Conservation (phyloP, 2,329 filamentous ascomycete genomes). For the Talaromyces sp. region DNA sequence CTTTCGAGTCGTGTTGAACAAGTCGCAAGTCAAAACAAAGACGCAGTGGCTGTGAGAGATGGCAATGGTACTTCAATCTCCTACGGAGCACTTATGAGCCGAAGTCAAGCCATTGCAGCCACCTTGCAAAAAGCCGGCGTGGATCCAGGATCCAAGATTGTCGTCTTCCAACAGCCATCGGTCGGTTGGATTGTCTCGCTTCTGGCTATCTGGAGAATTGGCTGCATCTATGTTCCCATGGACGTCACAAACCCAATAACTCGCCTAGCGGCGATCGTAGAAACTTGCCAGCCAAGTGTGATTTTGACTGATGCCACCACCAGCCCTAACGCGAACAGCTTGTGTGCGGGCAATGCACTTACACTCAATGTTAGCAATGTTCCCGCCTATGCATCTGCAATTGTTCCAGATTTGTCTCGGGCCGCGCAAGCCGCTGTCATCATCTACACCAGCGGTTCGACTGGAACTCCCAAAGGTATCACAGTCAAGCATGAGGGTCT, state of each 20-base stretch:
- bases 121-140: conserved; percentile 18
- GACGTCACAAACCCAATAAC: conserved; percentile 28
- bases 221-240: conserved; percentile 32
- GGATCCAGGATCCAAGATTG: conserved; percentile 23
- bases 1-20: conserved; percentile 32
- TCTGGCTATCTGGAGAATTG: conserved; percentile 34
- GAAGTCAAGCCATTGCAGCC: conserved; percentile 30
- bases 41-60: conserved; percentile 24
- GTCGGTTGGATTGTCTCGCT: conserved; percentile 5
- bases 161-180: conserved; percentile 32
- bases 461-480: conserved; percentile 32
- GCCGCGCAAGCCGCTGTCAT: background rate
- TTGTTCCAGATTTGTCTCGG: background rate
- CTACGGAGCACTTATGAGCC: conserved; percentile 30
- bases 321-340: background rate
- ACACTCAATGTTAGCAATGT: background rate
- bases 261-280: conserved; percentile 27
- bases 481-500: conserved; percentile 19
- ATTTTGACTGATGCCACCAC: conserved; percentile 25
- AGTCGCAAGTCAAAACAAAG: conserved; percentile 17
- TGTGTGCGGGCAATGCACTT: background rate
- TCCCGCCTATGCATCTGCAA: background rate
- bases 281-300: conserved; percentile 21
- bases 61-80: conserved; percentile 23
- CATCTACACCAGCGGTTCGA: conserved; percentile 25